Evolutionary conservation across 768 basidiomycete species (phyloP).

Genomic region (Mycena alexandri): DNA sequence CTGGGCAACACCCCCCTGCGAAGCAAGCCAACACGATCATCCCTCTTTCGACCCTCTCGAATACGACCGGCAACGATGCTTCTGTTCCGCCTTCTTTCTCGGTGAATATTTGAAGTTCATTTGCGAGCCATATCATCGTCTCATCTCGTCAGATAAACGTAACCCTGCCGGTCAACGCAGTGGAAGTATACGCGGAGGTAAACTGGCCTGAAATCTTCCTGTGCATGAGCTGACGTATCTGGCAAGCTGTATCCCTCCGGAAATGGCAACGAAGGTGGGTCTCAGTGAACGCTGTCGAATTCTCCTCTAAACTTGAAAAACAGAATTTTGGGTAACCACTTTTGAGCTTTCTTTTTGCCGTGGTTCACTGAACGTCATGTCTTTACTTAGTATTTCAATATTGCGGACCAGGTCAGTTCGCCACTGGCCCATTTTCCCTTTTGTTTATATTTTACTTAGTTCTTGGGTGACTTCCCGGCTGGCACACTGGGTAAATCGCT

Average conservation of each 20-base stretch:
- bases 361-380: conserved; percentile 2
- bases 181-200: conserved; percentile 46
- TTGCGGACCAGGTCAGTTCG: conserved; percentile 58
- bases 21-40: conserved; percentile 74
- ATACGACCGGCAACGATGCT: conserved; percentile 76
- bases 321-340: conserved; percentile 78
- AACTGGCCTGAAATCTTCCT: background rate
- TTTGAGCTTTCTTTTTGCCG: background rate
- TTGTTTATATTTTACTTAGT: conserved; percentile 44
- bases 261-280: conserved; percentile 54
- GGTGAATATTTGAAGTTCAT: conserved; percentile 49
- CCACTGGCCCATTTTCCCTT: background rate
- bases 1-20: conserved; percentile 66
- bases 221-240: conserved; percentile 54
- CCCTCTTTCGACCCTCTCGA: conserved; percentile 74
- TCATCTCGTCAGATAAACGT: conserved; percentile 64
- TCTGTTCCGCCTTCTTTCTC: conserved; percentile 83
- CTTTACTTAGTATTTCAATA: conserved; percentile 71
- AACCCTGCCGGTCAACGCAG: conserved; percentile 77
- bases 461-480: conserved; percentile 65
- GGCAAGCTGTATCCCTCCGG: conserved; percentile 81
- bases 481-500: conserved; percentile 43
- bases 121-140: background rate
- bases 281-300: background rate
- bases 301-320: background rate